Evolutionary conservation across 2,329 filamentous ascomycete species (phyloP).

Genomic region (Colletotrichum sp.): DNA sequence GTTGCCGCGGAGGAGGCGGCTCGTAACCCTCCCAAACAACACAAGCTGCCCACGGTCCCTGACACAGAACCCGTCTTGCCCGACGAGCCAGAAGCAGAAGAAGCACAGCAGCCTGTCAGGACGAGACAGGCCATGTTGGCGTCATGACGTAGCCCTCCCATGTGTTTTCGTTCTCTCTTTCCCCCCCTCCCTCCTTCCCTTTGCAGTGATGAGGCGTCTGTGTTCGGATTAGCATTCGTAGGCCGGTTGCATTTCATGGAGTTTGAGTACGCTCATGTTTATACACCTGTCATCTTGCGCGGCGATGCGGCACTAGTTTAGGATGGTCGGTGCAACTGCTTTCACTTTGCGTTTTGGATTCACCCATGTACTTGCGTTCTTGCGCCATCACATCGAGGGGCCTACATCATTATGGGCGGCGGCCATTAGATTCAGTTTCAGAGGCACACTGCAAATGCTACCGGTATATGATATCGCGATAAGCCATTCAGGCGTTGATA

Average conservation of each 20-base stretch:
- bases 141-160: slow-evolving; percentile 21
- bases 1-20: slow-evolving; percentile 11
- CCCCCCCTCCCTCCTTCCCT: neutral
- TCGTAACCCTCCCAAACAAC: slow-evolving; percentile 11
- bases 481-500: neutral
- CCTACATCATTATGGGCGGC: neutral
- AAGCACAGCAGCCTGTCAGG: slow-evolving; percentile 10
- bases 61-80: slow-evolving; percentile 35
- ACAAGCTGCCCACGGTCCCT: slow-evolving; percentile 31
- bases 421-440: neutral
- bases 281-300: neutral
- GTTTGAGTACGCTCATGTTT: neutral
- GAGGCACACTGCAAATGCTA: neutral
- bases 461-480: neutral
- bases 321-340: neutral
- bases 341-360: neutral
- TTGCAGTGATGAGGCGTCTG: neutral
- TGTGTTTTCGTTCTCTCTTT: neutral
- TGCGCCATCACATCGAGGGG: neutral
- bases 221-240: neutral
- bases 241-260: neutral
- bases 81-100: slow-evolving; percentile 18
- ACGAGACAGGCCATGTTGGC: slow-evolving; percentile 42
- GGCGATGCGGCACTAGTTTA: neutral
- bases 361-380: neutral